Conservation (phyloP, 345 rosid genomes). For the Populus pruinosa region DNA sequence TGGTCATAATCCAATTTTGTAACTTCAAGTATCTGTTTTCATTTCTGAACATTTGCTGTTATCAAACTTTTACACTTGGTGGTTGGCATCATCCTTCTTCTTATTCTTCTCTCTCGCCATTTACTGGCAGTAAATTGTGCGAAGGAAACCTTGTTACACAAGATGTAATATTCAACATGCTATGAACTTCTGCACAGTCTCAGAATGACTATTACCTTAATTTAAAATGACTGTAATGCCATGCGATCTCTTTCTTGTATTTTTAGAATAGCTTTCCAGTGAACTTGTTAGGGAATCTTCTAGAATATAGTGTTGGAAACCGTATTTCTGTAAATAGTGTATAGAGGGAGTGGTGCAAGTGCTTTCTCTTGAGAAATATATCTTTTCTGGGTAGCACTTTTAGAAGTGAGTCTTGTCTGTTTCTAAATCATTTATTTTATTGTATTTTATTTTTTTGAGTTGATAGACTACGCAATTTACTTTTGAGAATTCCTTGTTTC, state of each 20-base stretch:
- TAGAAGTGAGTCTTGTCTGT: not conserved
- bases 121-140: not conserved
- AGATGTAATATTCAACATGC: not conserved
- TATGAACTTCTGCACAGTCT: not conserved
- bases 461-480: not conserved
- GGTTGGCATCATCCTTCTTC: not conserved
- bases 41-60: not conserved
- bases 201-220: not conserved
- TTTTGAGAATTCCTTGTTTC: conserved; percentile 2
- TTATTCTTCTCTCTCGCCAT: not conserved
- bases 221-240: not conserved
- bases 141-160: not conserved
- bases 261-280: not conserved
- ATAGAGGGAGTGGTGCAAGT: not conserved
- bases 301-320: not conserved
- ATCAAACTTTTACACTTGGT: too few species aligned
- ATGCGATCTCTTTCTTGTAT: not conserved
- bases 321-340: not conserved
- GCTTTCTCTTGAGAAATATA: not conserved
- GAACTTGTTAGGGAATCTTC: not conserved
- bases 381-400: not conserved
- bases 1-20: too few species aligned
- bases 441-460: not conserved
- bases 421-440: not conserved
- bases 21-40: not conserved